phyloP scores from a whole-genome alignment of 1,139 yeast species.

The Nakaseomyces glabratus region DNA sequence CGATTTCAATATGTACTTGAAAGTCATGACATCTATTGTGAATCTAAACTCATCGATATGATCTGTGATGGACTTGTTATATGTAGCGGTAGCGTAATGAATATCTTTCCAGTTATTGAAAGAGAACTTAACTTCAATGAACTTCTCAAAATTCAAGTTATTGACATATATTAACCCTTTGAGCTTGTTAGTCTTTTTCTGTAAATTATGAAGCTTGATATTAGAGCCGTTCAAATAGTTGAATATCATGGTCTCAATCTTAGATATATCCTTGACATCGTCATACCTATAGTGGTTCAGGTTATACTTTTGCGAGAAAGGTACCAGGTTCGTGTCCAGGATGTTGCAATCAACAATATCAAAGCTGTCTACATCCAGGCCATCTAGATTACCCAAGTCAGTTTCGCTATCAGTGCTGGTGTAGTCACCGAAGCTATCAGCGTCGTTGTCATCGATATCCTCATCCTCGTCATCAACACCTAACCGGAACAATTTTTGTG shows the following conservation, averaged over 20 bases:
- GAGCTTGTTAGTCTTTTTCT: slow-evolving; percentile 15
- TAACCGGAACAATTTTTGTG: too few species aligned
- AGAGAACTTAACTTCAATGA: slow-evolving; percentile 27
- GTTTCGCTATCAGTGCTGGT: too few species aligned
- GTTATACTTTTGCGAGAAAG: slow-evolving; percentile 7
- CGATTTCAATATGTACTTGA: slow-evolving; percentile 28
- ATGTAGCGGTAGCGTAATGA: slow-evolving; percentile 26
- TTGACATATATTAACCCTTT: slow-evolving; percentile 24
- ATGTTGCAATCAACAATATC: slow-evolving; percentile 14
- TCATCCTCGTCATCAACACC: slow-evolving; percentile 5
- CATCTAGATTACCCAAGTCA: too few species aligned
- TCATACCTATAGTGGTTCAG: slow-evolving; percentile 10
- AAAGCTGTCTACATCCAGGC: slow-evolving; percentile 7
- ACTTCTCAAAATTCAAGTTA: slow-evolving; percentile 28
- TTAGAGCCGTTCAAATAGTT: slow-evolving; percentile 21
- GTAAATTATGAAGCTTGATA: slow-evolving; percentile 22
- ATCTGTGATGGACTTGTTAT: slow-evolving; percentile 19
- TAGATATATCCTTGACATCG: slow-evolving; percentile 6
- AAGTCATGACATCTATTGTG: slow-evolving; percentile 23
- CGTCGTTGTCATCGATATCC: slow-evolving; percentile 10
- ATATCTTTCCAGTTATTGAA: slow-evolving; percentile 28
- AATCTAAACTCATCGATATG: slow-evolving; percentile 27
- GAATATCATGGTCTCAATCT: slow-evolving; percentile 13
- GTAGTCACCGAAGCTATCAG: slow-evolving; percentile 2
- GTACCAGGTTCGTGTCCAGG: slow-evolving; percentile 9